These are phyloP conservation scores for Blastocystis sp. DNA, from an alignment of 352 stramenopile species.

Conservation along the genomic window DNA sequence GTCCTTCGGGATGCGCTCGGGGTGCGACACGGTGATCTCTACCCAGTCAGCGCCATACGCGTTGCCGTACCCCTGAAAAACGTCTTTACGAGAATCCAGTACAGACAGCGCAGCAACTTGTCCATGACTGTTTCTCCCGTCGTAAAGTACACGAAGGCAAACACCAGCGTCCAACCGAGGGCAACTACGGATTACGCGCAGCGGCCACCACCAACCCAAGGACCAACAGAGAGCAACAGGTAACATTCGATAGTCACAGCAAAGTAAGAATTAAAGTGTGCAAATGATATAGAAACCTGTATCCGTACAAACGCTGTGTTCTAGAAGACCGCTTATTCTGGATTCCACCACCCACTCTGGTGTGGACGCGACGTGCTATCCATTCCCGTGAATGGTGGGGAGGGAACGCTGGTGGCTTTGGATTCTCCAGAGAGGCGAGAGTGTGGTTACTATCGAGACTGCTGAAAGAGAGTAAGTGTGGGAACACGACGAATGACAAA, in stretches of 20 bases:
- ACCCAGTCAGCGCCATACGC: not conserved
- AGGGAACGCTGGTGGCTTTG: too few species aligned
- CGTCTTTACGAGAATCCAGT: slow-evolving; percentile 57
- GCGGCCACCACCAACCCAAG: not conserved
- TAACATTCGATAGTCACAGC: slow-evolving; percentile 25
- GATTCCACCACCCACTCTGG: too few species aligned
- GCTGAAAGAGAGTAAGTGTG: too few species aligned
- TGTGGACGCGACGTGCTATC: too few species aligned
- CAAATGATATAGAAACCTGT: not conserved
- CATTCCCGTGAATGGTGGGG: too few species aligned
- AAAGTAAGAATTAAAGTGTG: slow-evolving; percentile 17
- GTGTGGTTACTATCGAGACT: too few species aligned
- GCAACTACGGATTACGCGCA: slow-evolving; percentile 13
- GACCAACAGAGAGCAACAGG: slow-evolving; percentile 33
- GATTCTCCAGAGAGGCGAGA: too few species aligned
- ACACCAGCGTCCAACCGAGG: slow-evolving; percentile 57
- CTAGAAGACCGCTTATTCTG: not conserved
- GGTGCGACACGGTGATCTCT: slow-evolving; percentile 63
- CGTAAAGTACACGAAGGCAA: slow-evolving; percentile 44
- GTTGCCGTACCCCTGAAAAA: slow-evolving; percentile 32
- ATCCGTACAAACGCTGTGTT: slow-evolving; percentile 30
- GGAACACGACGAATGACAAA: too few species aligned
- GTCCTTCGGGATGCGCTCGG: slow-evolving; percentile 63
- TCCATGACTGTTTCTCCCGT: slow-evolving; percentile 69
- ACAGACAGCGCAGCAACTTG: slow-evolving; percentile 45